phyloP scores from a whole-genome alignment of 192 early-diverging fungal genomes.

The Oehlia diaphana region DNA sequence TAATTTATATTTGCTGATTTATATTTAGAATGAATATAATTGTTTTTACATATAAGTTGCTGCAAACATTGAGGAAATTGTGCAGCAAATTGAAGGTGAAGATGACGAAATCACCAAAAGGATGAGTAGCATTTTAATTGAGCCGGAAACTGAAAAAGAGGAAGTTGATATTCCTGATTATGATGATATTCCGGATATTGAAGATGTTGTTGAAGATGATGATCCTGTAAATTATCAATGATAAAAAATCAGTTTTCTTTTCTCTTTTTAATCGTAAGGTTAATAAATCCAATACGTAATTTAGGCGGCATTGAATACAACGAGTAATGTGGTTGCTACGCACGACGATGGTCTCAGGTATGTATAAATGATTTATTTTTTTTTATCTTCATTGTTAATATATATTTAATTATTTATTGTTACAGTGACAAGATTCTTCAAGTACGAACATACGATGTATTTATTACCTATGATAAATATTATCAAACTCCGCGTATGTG shows the following conservation, averaged over 20 bases:
- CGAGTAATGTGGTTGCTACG: slow-evolving; percentile 30
- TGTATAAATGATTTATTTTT: slow-evolving; percentile 7
- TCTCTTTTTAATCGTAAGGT: neutral
- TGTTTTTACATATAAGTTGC: slow-evolving; percentile 28
- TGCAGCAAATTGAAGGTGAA: slow-evolving; percentile 63
- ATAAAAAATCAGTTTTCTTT: neutral
- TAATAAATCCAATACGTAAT: neutral
- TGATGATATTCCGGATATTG: slow-evolving; percentile 91
- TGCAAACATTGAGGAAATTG: slow-evolving; percentile 56
- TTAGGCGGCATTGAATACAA: slow-evolving; percentile 39
- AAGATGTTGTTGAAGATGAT: slow-evolving; percentile 75
- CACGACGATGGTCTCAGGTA: slow-evolving; percentile 33
- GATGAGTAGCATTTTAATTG: slow-evolving; percentile 37
- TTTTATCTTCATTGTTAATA: neutral
- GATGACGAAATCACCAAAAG: slow-evolving; percentile 41
- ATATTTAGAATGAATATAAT: neutral
- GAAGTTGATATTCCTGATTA: slow-evolving; percentile 81
- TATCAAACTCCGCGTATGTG: slow-evolving; percentile 98
- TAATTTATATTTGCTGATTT: slow-evolving; percentile 2
- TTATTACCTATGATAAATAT: slow-evolving; percentile 99
- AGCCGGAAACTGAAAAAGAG: slow-evolving; percentile 48
- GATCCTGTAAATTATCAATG: slow-evolving; percentile 59
- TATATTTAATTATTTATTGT: neutral
- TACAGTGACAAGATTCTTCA: slow-evolving; percentile 79
- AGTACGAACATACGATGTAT: slow-evolving; percentile 95